Evolutionary conservation across 306 rosid genomes (phyloP), one percentile per base, ranked within the genome.

Genomic region (Astragalus glycyphyllos): DNA sequence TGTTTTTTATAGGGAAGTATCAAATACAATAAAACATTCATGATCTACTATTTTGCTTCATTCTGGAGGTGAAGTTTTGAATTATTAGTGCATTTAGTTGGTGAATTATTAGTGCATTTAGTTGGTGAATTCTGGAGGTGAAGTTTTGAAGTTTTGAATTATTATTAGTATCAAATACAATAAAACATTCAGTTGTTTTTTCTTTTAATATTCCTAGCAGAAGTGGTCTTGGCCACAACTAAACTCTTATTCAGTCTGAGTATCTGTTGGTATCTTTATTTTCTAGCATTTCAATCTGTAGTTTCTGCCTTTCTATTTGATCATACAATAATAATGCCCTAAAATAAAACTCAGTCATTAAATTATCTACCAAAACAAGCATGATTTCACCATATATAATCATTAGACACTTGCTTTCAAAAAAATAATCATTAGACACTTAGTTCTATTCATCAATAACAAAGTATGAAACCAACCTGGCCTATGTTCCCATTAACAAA

Each of bases 401-500:
- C 13, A 42, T 11, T 11, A 53, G 9, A n/a, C n/a, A n/a, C n/a
- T n/a, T n/a, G n/a, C n/a, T n/a, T n/a, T n/a, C n/a, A n/a, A n/a
- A n/a, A n/a, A n/a, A n/a, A n/a, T n/a, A n/a, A n/a, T n/a, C n/a
- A n/a, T n/a, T n/a, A n/a, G n/a, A 17, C 58, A 17, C 57, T 16
- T 16, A 6, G 17, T 50, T 50, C 10, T 29, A 14, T 14, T 10
- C 40, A 46, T 45, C 37, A 63, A 12, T 5, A 65, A 65, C 70
- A 46, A 32, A 31, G 1, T 0, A 44, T 20, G 10, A 38, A 34
- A 31, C n/a, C 55, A 65, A 90, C 98, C 96, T 90, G 92, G 41
- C 97, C 98, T 44, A 86, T 75, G 56, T 90, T 93, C 34, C 97
- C 98, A 68, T 93, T 93, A 62, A 93, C 79, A 59, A 93, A 90